Evolutionary conservation across 257 asterid genomes (phyloP).

Genomic region (Petunia axillaris): DNA sequence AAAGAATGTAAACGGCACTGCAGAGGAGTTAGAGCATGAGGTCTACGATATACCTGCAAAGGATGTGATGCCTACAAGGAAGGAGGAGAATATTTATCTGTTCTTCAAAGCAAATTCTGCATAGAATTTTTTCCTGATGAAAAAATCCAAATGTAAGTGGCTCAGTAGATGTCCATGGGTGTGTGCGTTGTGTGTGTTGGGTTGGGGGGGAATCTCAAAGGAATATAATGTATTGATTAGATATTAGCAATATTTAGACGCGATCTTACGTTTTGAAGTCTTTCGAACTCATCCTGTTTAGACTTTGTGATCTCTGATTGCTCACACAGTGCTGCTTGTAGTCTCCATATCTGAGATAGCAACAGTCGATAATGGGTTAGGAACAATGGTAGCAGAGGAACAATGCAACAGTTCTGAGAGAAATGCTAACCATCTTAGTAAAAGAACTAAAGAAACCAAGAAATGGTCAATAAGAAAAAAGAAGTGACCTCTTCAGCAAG

Average conservation of each 20-base stretch:
- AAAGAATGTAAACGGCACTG: not conserved
- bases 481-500: conserved; percentile 78
- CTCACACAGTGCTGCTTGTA: conserved; percentile 71
- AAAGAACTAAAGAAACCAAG: not conserved
- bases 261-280: conserved; percentile 69
- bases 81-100: conserved; percentile 80
- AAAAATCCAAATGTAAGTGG: conserved; percentile 26
- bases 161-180: not conserved
- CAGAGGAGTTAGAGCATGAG: not conserved
- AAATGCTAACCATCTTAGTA: not conserved
- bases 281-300: conserved; percentile 88
- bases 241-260: not conserved
- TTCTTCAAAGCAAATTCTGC: conserved; percentile 91
- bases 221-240: not conserved
- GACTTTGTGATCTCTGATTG: conserved; percentile 78
- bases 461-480: not conserved
- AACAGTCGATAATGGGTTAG: not conserved
- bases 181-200: too few relatives aligned
- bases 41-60: conserved; percentile 71
- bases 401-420: not conserved
- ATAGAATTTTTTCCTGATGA: conserved; percentile 82
- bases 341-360: conserved; percentile 72
- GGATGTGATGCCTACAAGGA: conserved; percentile 89
- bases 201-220: not conserved
- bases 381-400: not conserved